A percentile compares a stretch with the other conserved stretches of the same genome.
Conservation (phyloP, 805 yeast species). For the Pichia scutulata region DNA sequence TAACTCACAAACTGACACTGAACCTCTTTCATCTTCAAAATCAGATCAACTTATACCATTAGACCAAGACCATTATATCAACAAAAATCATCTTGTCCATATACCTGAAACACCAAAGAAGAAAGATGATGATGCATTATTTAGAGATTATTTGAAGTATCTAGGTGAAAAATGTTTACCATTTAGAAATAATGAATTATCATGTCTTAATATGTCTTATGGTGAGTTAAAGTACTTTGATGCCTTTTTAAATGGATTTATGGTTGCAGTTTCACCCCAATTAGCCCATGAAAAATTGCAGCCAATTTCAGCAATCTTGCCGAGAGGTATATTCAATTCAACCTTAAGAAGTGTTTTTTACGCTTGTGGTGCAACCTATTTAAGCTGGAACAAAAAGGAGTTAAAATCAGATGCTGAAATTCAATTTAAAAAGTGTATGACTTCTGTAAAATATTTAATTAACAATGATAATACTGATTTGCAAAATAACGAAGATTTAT, state of each 20-base stretch:
- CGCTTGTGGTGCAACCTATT: constrained; percentile 36
- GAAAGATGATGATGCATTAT: constrained; percentile 8
- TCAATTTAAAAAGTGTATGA: neutral
- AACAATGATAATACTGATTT: neutral
- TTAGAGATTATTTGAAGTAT: constrained; percentile 34
- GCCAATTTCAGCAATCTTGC: constrained; percentile 34
- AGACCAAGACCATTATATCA: neutral
- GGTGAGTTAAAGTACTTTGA: constrained; percentile 16
- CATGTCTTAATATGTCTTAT: neutral
- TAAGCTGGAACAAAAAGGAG: constrained; percentile 17
- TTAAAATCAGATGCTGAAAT: neutral
- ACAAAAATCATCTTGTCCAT: neutral
- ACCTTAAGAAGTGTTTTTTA: constrained; percentile 29
- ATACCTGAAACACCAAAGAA: neutral
- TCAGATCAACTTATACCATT: neutral
- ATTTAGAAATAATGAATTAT: neutral
- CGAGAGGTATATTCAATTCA: constrained; percentile 26
- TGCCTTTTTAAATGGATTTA: constrained; percentile 34
- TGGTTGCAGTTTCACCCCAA: constrained; percentile 36
- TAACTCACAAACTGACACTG: neutral
- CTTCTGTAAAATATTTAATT: constrained; percentile 15
- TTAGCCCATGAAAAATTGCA: constrained; percentile 33
- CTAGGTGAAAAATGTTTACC: constrained; percentile 15
- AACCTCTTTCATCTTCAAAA: neutral
- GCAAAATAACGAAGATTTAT: neutral